Evolutionary conservation across 2,329 filamentous ascomycete species (phyloP).

Genomic region (Hirsutella rhossiliensis): DNA sequence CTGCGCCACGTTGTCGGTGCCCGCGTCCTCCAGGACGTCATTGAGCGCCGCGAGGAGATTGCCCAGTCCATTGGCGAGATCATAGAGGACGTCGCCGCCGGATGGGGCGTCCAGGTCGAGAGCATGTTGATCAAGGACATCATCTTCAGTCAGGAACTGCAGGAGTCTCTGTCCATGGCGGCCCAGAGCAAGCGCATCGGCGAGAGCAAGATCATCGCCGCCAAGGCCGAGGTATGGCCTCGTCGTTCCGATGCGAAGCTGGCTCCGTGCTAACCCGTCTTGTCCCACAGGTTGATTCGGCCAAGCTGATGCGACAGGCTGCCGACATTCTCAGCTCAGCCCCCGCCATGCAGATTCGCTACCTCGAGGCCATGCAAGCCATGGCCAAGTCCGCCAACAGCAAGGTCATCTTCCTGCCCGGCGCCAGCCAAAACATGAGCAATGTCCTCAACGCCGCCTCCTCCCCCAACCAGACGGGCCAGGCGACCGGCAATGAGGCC

Average conservation of each 20-base stretch:
- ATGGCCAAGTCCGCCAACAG: conserved; percentile 92
- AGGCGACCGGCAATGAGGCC: conserved; percentile 32
- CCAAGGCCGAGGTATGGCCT: conserved; percentile 63
- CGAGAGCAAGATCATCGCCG: conserved; percentile 96
- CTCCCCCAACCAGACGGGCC: conserved; percentile 22
- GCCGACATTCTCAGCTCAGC: conserved; percentile 87
- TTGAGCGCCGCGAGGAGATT: conserved; percentile 95
- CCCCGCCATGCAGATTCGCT: conserved; percentile 95
- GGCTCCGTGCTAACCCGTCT: neutral
- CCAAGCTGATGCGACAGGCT: conserved; percentile 86
- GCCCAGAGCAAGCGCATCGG: conserved; percentile 97
- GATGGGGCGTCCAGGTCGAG: conserved; percentile 94
- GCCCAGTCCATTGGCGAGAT: conserved; percentile 92
- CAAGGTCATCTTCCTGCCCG: conserved; percentile 78
- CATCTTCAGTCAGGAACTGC: conserved; percentile 88
- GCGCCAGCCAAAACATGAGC: conserved; percentile 42
- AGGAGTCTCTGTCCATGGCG: conserved; percentile 95
- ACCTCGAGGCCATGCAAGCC: conserved; percentile 95
- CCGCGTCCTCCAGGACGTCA: conserved; percentile 91
- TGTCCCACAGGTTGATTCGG: conserved; percentile 62
- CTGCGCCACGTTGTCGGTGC: conserved; percentile 94
- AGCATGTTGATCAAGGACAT: conserved; percentile 99
- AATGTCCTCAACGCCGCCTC: conserved; percentile 29
- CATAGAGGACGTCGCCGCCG: conserved; percentile 86
- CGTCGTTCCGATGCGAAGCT: neutral